These are phyloP conservation scores for Didymella keratinophila DNA, from an alignment of 2,329 filamentous ascomycete genomes.

Conservation along the genomic window DNA sequence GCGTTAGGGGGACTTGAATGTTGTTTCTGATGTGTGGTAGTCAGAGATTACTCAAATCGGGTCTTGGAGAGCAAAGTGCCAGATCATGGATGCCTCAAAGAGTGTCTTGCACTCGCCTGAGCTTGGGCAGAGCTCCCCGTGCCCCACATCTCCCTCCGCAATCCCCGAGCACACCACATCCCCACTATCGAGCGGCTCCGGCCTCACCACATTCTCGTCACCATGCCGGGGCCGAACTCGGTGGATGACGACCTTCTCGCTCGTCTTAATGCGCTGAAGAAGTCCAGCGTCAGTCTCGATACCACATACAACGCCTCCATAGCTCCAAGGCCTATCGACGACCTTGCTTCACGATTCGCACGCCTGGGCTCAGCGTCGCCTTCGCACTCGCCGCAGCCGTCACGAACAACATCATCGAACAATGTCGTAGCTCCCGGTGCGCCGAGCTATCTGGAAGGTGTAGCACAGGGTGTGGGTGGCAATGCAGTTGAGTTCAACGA, in stretches of 20 bases:
- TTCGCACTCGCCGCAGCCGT: constrained; percentile 37
- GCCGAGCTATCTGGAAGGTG: constrained; percentile 44
- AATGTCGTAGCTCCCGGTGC: constrained; percentile 41
- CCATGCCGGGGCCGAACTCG: constrained; percentile 22
- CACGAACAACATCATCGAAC: constrained; percentile 30
- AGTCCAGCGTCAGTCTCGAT: constrained; percentile 51
- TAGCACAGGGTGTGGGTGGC: constrained; percentile 41
- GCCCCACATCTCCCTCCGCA: constrained; percentile 21
- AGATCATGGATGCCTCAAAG: background rate
- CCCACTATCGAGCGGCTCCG: background rate
- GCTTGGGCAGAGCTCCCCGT: background rate
- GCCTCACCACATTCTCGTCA: constrained; percentile 21
- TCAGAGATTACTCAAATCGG: background rate
- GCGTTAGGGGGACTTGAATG: background rate
- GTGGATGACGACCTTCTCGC: constrained; percentile 56
- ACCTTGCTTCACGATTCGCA: constrained; percentile 50
- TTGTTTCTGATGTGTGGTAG: background rate
- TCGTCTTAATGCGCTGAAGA: constrained; percentile 59
- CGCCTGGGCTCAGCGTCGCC: constrained; percentile 45
- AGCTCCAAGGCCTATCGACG: constrained; percentile 34
- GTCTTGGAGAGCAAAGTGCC: background rate
- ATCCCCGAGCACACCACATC: constrained; percentile 11
- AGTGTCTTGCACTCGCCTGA: background rate
- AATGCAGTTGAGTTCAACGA: constrained; percentile 40
- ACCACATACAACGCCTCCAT: constrained; percentile 32